Evolutionary conservation across 441 rosid genomes (phyloP).

Genomic region (Manihot esculenta): DNA sequence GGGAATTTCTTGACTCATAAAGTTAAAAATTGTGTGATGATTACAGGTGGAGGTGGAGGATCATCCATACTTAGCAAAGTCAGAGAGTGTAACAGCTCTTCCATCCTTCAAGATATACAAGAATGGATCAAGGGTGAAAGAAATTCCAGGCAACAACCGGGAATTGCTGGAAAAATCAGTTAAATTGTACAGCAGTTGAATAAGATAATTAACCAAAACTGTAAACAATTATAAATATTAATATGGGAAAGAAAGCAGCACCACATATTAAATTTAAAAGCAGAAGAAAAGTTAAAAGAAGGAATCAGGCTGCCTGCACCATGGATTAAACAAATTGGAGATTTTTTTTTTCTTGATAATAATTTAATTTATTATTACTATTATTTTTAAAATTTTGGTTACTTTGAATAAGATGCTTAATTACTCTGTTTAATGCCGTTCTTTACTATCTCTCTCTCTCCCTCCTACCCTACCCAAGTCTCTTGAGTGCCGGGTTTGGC

Average conservation of each 20-base stretch:
- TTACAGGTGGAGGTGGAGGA: conserved; percentile 55
- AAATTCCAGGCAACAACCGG: conserved; percentile 39
- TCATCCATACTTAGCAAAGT: conserved; percentile 39
- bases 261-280: background rate
- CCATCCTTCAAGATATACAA: conserved; percentile 58
- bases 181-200: conserved; percentile 41
- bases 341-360: background rate
- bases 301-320: conserved; percentile 1
- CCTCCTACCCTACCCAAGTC: no score
- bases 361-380: background rate
- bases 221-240: background rate
- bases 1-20: background rate
- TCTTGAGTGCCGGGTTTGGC: background rate
- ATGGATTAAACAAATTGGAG: background rate
- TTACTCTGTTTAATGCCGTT: background rate
- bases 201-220: background rate
- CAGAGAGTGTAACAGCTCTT: conserved; percentile 39
- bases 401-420: conserved; percentile 13
- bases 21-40: background rate
- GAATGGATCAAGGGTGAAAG: conserved; percentile 50
- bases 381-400: background rate
- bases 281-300: background rate
- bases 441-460: background rate
- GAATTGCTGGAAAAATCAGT: conserved; percentile 44
- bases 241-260: conserved; percentile 5